These are phyloP conservation scores for Aspergillus pseudotamarii DNA, from an alignment of 2,329 filamentous ascomycete species.

Conservation along the genomic window DNA sequence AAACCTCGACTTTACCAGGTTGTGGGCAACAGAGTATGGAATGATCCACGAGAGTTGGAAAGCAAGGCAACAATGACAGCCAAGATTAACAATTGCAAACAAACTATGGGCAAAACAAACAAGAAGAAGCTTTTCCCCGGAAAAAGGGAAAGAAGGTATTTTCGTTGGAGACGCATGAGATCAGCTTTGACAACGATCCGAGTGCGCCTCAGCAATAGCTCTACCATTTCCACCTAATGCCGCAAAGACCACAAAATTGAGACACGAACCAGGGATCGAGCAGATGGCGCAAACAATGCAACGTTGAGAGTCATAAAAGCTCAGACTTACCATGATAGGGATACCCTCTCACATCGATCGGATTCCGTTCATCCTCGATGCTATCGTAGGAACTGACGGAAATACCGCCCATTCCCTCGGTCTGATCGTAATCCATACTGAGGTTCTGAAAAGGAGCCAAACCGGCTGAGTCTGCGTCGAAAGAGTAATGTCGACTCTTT, in stretches of 20 bases:
- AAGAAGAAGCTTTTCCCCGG: slow-evolving; percentile 16
- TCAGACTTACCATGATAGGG: slow-evolving; percentile 44
- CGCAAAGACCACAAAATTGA: slow-evolving; percentile 18
- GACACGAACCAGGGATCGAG: slow-evolving; percentile 31
- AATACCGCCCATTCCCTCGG: slow-evolving; percentile 43
- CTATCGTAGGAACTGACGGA: slow-evolving; percentile 47
- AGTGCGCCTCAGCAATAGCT: slow-evolving; percentile 14
- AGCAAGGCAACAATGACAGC: not conserved
- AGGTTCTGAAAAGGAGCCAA: slow-evolving; percentile 35
- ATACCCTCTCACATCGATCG: slow-evolving; percentile 42
- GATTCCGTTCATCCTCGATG: slow-evolving; percentile 43
- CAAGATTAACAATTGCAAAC: not conserved
- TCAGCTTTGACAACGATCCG: not conserved
- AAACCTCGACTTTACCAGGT: not conserved
- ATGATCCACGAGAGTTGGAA: not conserved
- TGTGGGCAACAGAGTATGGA: not conserved
- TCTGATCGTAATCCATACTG: slow-evolving; percentile 45
- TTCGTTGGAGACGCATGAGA: not conserved
- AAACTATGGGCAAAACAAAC: not conserved
- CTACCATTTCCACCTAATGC: slow-evolving; percentile 14
- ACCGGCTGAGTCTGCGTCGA: slow-evolving; percentile 38
- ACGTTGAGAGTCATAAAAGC: slow-evolving; percentile 29
- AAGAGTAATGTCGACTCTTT: slow-evolving; percentile 41
- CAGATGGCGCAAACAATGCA: slow-evolving; percentile 40
- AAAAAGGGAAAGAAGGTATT: slow-evolving; percentile 6